Evolutionary conservation across 352 stramenopile species (phyloP), one percentile per base, ranked within the genome.

Genomic region (Pythium scleroteichum): DNA sequence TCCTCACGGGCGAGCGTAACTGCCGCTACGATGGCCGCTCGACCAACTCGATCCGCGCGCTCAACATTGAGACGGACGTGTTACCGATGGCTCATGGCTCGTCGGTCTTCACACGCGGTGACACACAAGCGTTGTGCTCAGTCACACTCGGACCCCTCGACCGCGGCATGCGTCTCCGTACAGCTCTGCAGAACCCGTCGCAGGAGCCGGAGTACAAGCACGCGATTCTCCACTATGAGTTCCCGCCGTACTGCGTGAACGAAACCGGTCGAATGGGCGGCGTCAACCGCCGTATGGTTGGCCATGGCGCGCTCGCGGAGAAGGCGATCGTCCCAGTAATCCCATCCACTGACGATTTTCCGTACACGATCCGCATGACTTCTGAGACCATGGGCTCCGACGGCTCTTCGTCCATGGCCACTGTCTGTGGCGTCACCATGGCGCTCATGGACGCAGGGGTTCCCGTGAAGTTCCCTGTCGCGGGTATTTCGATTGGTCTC

Each of bases 221-320:
- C 56, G 83, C 85, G 53, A 99, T 99, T 75, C 79, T 99, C 59
- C 97, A 99, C 75, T 99, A 99, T 64, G 92, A 99, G 62, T 99
- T 99, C 75, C 97, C 97, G 12, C 92, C 96, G 1, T 99, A 98
- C 76, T 97, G 87, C 62, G 96, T 99, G 14, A 99, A 98, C 44
- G 95, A 98, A 57, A 97, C 93, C 17, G 96, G 97, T 24, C 76
- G 88, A 41, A 70, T 96, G 19, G 78, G 78, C 38, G 90, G 88
- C 27, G 71, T 80, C 2, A 97, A 97, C 64, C 80, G 91, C 58
- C 83, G 97, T 66, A 98, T 98, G 92, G 82, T 99, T 49, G 97
- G 86, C 50, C 97, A 99, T 67, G 97, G 97, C 20, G 97, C 97
- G 48, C 76, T 99, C 26, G 97, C 97, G 6, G 97, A 99, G 77